Evolutionary conservation across 2,329 filamentous ascomycete species (phyloP).

Genomic region (Waltergamsia citrina): DNA sequence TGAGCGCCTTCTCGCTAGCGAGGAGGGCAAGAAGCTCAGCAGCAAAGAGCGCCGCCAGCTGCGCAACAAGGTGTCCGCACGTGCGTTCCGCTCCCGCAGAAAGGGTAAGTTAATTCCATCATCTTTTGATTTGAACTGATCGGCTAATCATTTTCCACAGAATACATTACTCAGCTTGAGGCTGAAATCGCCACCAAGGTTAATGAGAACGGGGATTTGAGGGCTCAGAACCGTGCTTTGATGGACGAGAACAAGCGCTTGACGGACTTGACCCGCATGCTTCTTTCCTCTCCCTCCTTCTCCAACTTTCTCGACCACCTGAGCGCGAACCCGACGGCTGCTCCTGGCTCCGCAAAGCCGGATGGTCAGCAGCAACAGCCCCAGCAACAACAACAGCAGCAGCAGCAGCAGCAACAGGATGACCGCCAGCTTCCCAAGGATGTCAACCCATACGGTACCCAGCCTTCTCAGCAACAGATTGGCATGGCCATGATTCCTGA

Average conservation of each 20-base stretch:
- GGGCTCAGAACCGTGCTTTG: slow-evolving; percentile 71
- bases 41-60: slow-evolving; percentile 95
- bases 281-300: slow-evolving; percentile 73
- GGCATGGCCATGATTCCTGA: slow-evolving; percentile 80
- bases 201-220: slow-evolving; percentile 73
- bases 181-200: slow-evolving; percentile 76
- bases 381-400: slow-evolving; percentile 27
- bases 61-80: slow-evolving; percentile 97
- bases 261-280: slow-evolving; percentile 69
- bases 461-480: slow-evolving; percentile 55
- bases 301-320: slow-evolving; percentile 69
- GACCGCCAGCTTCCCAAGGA: slow-evolving; percentile 54
- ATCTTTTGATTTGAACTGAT: background rate
- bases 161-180: slow-evolving; percentile 95
- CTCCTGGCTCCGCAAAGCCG: slow-evolving; percentile 24
- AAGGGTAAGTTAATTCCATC: slow-evolving; percentile 62
- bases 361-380: slow-evolving; percentile 17
- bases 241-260: slow-evolving; percentile 78
- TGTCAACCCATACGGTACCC: slow-evolving; percentile 48
- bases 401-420: slow-evolving; percentile 29
- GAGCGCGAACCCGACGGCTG: slow-evolving; percentile 46
- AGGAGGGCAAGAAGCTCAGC: slow-evolving; percentile 98
- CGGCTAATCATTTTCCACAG: slow-evolving; percentile 37
- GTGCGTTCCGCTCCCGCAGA: slow-evolving; percentile 93
- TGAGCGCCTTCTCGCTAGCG: slow-evolving; percentile 84